Percentiles rank a stretch among this genome's conserved stretches.
These are phyloP conservation scores for Zanthoxylum bungeanum DNA, from an alignment of 345 rosid species.

Conservation along the genomic window DNA sequence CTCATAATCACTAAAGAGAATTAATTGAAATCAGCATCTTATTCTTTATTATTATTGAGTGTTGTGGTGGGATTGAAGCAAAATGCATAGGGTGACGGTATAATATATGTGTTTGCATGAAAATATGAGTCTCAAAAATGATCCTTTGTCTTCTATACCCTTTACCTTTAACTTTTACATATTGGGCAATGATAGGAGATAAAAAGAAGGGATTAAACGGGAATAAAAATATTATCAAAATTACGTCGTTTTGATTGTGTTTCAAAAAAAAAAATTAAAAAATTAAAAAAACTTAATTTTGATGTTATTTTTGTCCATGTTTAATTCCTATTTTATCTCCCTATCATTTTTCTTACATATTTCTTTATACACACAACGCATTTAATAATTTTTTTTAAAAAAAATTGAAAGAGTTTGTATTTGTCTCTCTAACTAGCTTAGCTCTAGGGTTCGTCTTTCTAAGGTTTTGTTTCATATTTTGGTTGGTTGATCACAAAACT, in stretches of 20 bases:
- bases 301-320: no score
- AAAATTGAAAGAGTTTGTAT: constrained; percentile 1
- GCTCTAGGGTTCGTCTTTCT: constrained; percentile 29
- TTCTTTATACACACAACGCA: background rate
- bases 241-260: no score
- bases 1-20: background rate
- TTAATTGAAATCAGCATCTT: no score
- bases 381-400: background rate
- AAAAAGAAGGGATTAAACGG: no score
- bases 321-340: no score
- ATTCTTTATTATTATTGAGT: no score
- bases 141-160: constrained; percentile 18
- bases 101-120: constrained; percentile 15
- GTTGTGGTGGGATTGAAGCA: constrained; percentile 9
- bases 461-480: constrained; percentile 17
- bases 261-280: no score
- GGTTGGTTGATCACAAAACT: background rate
- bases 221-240: no score
- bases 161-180: constrained; percentile 2
- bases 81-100: background rate
- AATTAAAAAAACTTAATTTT: no score
- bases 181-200: no score
- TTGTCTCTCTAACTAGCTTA: constrained; percentile 16
- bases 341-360: no score
- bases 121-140: constrained; percentile 24